Percentiles rank a stretch among this genome's conserved stretches.
Conservation (phyloP, 345 rosid genomes). For the Rhodamnia argentea region DNA sequence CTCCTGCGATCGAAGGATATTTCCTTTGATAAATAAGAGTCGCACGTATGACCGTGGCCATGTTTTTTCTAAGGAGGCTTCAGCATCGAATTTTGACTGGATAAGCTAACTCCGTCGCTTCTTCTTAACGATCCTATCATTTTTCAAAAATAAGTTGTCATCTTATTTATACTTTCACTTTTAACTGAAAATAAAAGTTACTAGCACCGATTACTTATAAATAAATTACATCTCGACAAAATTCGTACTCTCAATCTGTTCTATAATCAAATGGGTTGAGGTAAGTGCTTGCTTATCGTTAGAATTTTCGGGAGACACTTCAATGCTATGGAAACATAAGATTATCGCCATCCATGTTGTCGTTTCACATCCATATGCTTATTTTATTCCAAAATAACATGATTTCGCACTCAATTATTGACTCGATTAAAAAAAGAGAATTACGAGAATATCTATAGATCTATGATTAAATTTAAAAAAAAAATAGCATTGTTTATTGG, state of each 20-base stretch:
- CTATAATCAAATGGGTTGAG: neutral
- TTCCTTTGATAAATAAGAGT: no score
- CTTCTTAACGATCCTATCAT: neutral
- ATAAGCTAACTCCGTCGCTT: neutral
- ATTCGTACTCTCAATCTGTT: neutral
- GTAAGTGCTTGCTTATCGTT: neutral
- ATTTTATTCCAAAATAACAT: no score
- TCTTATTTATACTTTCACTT: neutral
- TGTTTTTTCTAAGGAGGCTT: no score
- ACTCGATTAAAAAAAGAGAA: no score
- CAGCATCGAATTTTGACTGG: neutral
- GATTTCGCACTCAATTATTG: no score
- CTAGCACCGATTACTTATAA: accelerated
- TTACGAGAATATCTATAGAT: no score
- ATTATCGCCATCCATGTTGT: neutral
- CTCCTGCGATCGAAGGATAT: no score
- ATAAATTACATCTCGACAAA: neutral
- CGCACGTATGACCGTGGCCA: no score
- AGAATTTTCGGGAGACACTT: neutral
- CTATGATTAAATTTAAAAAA: no score
- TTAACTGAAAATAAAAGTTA: accelerated
- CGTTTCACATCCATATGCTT: neutral
- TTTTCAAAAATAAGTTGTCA: neutral
- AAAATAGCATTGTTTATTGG: no score
- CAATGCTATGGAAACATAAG: neutral